Conservation (phyloP, 2,329 filamentous ascomycete genomes). For the Botrytis paeoniae region DNA sequence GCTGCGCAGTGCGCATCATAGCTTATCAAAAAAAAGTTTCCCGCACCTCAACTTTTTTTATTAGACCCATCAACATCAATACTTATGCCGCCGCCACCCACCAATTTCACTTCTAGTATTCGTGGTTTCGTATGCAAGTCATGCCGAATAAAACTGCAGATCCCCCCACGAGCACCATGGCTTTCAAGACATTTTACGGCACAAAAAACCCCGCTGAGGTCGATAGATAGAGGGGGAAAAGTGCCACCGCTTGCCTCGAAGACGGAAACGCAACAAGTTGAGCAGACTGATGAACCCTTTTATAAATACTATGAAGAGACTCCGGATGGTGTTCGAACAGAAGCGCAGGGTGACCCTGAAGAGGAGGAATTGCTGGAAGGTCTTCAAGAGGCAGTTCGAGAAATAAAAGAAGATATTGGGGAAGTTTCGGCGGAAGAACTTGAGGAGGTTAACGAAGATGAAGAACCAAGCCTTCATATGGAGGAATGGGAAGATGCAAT, state of each 20-base stretch:
- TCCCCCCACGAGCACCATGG: constrained; percentile 27
- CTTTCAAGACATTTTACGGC: constrained; percentile 28
- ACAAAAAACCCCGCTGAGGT: constrained; percentile 16
- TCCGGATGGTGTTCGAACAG: constrained; percentile 32
- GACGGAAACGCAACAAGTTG: neutral
- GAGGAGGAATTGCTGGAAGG: constrained; percentile 17
- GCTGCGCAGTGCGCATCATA: constrained; percentile 14
- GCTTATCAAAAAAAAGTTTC: constrained; percentile 26
- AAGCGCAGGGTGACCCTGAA: constrained; percentile 29
- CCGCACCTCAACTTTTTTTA: constrained; percentile 18
- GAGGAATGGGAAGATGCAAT: constrained; percentile 18
- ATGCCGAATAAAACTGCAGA: constrained; percentile 35
- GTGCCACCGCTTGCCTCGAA: neutral
- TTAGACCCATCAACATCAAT: constrained; percentile 24
- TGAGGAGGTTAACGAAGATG: constrained; percentile 21
- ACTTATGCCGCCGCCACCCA: constrained; percentile 37
- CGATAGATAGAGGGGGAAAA: constrained; percentile 12
- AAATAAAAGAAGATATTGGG: constrained; percentile 17
- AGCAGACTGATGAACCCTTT: constrained; percentile 16
- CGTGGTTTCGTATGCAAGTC: constrained; percentile 37
- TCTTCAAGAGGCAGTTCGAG: constrained; percentile 17
- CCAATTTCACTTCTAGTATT: constrained; percentile 30
- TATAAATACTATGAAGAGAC: constrained; percentile 34
- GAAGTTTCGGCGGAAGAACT: constrained; percentile 19
- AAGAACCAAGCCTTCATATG: constrained; percentile 18